phyloP scores from a whole-genome alignment of 2,329 filamentous ascomycete species.

The Stagonosporopsis tanaceti region DNA sequence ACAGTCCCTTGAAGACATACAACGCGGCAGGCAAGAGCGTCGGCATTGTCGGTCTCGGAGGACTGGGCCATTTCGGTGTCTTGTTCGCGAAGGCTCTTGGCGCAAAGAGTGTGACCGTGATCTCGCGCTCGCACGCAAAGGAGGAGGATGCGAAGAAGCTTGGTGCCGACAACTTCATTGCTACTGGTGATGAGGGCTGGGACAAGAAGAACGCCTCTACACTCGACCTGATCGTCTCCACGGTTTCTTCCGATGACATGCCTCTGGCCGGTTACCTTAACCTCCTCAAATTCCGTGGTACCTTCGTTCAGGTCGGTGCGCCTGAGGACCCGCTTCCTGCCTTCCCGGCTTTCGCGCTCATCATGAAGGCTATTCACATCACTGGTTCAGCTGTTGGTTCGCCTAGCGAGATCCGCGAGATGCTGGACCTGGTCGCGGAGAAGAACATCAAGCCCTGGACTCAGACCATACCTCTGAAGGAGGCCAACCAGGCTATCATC shows the following conservation, averaged over 20 bases:
- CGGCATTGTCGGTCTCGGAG: slow-evolving; percentile 76
- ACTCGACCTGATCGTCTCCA: slow-evolving; percentile 67
- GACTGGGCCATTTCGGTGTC: slow-evolving; percentile 76
- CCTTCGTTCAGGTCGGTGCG: slow-evolving; percentile 71
- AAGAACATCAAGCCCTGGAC: slow-evolving; percentile 68
- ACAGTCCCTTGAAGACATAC: slow-evolving; percentile 77
- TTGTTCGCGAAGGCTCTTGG: slow-evolving; percentile 75
- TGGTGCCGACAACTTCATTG: slow-evolving; percentile 68
- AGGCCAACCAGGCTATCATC: slow-evolving; percentile 62
- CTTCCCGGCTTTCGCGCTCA: slow-evolving; percentile 61
- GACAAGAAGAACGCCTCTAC: slow-evolving; percentile 64
- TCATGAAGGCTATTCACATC: slow-evolving; percentile 45
- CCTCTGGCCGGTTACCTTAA: slow-evolving; percentile 64
- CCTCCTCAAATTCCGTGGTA: slow-evolving; percentile 66
- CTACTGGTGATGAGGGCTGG: slow-evolving; percentile 64
- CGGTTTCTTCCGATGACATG: slow-evolving; percentile 62
- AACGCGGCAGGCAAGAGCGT: slow-evolving; percentile 80
- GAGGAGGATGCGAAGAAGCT: slow-evolving; percentile 66
- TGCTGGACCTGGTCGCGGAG: slow-evolving; percentile 65
- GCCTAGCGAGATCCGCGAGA: slow-evolving; percentile 36
- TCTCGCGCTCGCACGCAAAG: slow-evolving; percentile 68
- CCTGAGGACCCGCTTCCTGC: slow-evolving; percentile 62
- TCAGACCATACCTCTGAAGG: slow-evolving; percentile 65
- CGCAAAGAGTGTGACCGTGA: slow-evolving; percentile 70
- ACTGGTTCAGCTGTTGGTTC: slow-evolving; percentile 37